Conservation (phyloP, 1,284 basidiomycete species). For the Sporisorium reilianum region DNA sequence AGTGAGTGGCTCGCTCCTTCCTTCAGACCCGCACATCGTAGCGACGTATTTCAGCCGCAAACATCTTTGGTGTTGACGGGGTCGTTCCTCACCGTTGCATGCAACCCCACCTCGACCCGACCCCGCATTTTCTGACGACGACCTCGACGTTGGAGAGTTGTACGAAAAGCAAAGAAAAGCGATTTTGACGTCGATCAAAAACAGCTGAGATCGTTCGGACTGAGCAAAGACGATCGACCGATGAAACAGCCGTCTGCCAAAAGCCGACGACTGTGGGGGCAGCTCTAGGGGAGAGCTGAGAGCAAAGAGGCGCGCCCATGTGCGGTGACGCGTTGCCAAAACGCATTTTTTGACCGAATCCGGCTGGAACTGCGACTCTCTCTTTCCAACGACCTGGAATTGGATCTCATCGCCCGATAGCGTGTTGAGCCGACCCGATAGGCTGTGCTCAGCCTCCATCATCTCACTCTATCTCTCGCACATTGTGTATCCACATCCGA, state of each 20-base stretch:
- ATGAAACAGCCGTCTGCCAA: conserved; percentile 7
- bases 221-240: conserved; percentile 3
- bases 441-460: too few relatives aligned
- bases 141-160: neutral
- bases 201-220: too few relatives aligned
- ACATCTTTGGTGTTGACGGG: neutral
- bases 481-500: too few relatives aligned
- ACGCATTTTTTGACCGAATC: neutral
- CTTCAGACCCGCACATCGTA: neutral
- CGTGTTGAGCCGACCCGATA: neutral
- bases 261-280: neutral
- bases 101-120: too few relatives aligned
- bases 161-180: neutral
- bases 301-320: neutral
- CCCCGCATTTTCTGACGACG: neutral
- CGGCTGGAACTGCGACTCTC: neutral
- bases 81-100: neutral
- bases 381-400: too few relatives aligned
- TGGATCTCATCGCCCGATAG: neutral
- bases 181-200: too few relatives aligned
- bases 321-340: neutral
- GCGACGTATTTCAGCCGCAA: neutral
- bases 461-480: too few relatives aligned
- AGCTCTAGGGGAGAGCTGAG: neutral
- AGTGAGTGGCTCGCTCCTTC: neutral